Evolutionary conservation across 495 filamentous ascomycete species (phyloP).

Genomic region (Penicillium flavigenum): DNA sequence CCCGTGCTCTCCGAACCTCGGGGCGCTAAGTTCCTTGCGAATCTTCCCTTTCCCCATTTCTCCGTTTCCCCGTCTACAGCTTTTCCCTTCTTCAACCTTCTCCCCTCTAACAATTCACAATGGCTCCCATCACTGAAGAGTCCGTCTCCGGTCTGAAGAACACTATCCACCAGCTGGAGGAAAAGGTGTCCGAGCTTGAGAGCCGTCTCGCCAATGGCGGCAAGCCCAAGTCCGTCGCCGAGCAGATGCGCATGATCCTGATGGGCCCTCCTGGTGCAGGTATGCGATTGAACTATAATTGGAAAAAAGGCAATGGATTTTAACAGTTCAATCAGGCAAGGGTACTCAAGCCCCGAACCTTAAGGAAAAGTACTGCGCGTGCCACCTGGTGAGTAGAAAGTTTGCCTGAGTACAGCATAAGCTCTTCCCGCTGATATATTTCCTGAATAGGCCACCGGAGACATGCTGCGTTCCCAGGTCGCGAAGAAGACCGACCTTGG

Average conservation of each 20-base stretch:
- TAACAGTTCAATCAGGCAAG: conserved; percentile 68
- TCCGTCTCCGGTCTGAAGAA: conserved; percentile 70
- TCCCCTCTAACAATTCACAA: conserved; percentile 46
- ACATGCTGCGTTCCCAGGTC: conserved; percentile 98
- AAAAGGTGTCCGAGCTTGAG: conserved; percentile 78
- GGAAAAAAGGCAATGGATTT: conserved; percentile 23
- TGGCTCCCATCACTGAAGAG: conserved; percentile 84
- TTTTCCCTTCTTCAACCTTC: conserved; percentile 27
- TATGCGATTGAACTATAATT: conserved; percentile 42
- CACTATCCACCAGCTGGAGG: conserved; percentile 78
- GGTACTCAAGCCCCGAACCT: conserved; percentile 97
- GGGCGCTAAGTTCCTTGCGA: conserved; percentile 36
- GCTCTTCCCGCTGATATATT: conserved; percentile 12
- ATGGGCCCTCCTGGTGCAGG: conserved; percentile 98
- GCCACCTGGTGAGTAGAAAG: conserved; percentile 76
- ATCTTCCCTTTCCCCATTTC: conserved; percentile 39
- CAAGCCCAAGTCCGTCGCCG: conserved; percentile 48
- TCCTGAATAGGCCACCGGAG: conserved; percentile 78
- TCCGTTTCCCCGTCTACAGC: conserved; percentile 23
- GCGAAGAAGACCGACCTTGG: conserved; percentile 95
- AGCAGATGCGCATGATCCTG: conserved; percentile 87
- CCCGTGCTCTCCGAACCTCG: conserved; percentile 34
- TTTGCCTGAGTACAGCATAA: conserved; percentile 4
- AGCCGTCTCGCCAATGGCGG: conserved; percentile 53
- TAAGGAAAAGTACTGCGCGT: conserved; percentile 94